phyloP scores from a whole-genome alignment of 2,329 filamentous ascomycete species.

The Fusarium sp. region DNA sequence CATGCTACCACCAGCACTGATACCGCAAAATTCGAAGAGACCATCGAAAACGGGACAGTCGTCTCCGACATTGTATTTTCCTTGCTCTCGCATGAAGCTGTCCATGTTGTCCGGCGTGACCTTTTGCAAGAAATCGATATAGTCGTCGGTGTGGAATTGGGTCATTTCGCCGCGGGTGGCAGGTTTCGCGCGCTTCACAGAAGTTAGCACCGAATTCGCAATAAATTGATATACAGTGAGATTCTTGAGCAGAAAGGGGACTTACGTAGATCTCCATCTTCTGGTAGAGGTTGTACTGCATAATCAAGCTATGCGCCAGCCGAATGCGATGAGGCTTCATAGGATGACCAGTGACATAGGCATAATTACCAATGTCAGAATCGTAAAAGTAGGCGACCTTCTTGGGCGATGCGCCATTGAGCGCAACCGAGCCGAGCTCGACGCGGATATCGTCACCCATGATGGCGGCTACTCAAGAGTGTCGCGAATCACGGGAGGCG shows the following conservation, averaged over 20 bases:
- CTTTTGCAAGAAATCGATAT: slow-evolving; percentile 94
- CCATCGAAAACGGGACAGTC: slow-evolving; percentile 99
- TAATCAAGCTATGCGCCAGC: slow-evolving; percentile 93
- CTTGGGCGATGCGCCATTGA: slow-evolving; percentile 70
- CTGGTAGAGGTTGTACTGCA: slow-evolving; percentile 96
- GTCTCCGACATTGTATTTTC: slow-evolving; percentile 94
- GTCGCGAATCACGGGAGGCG: slow-evolving; percentile 35
- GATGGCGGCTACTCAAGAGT: slow-evolving; percentile 36
- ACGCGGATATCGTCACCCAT: slow-evolving; percentile 60
- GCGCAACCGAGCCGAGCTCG: slow-evolving; percentile 63
- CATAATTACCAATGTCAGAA: slow-evolving; percentile 97
- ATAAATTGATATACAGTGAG: background rate
- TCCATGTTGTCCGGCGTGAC: slow-evolving; percentile 99
- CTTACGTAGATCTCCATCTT: slow-evolving; percentile 97
- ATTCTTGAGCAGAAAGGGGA: slow-evolving; percentile 42
- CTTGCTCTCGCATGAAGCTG: slow-evolving; percentile 89
- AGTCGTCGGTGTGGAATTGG: slow-evolving; percentile 94
- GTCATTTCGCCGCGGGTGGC: slow-evolving; percentile 92
- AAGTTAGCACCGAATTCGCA: slow-evolving; percentile 52
- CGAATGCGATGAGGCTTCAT: slow-evolving; percentile 99
- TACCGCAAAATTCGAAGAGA: slow-evolving; percentile 95
- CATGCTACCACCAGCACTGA: slow-evolving; percentile 94
- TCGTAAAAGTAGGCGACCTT: slow-evolving; percentile 99
- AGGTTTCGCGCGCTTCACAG: slow-evolving; percentile 80
- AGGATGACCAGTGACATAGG: slow-evolving; percentile 95